These are phyloP conservation scores for Pythium folliculosum DNA, from an alignment of 352 stramenopile species.

Conservation along the genomic window DNA sequence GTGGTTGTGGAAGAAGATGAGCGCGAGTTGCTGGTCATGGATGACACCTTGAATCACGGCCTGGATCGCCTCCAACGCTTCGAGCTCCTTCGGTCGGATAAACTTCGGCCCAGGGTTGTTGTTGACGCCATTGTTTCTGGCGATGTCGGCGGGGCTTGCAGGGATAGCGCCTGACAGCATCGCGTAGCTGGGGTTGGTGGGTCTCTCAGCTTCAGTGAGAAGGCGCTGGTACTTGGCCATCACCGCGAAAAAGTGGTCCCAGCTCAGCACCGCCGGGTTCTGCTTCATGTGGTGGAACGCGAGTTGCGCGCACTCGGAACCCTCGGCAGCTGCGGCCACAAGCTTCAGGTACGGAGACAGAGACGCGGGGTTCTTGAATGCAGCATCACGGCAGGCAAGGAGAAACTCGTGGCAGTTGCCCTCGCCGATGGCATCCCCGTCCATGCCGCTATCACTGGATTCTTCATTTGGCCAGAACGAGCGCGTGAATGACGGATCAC, in stretches of 20 bases:
- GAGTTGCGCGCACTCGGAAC: constrained; percentile 68
- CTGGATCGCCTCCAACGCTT: constrained; percentile 82
- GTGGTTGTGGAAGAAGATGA: constrained; percentile 88
- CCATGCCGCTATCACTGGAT: constrained; percentile 5
- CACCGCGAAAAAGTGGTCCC: constrained; percentile 84
- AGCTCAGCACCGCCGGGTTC: constrained; percentile 75
- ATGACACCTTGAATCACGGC: constrained; percentile 80
- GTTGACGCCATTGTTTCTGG: constrained; percentile 12
- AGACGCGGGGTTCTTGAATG: constrained; percentile 75
- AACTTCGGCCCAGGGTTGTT: constrained; percentile 54
- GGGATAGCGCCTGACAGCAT: constrained; percentile 38
- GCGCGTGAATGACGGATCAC: constrained; percentile 55
- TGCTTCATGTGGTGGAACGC: constrained; percentile 88
- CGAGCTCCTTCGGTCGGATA: constrained; percentile 81
- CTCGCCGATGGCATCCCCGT: constrained; percentile 22
- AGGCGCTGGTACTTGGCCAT: constrained; percentile 86
- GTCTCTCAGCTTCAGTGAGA: constrained; percentile 72
- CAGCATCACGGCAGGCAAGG: constrained; percentile 66
- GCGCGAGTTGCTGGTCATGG: constrained; percentile 63
- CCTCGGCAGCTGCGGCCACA: constrained; percentile 63
- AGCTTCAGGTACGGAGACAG: constrained; percentile 76
- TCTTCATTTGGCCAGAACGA: constrained; percentile 65
- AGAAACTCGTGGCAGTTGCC: constrained; percentile 68
- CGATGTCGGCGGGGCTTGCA: constrained; percentile 5
- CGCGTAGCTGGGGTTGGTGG: constrained; percentile 20